phyloP scores from a whole-genome alignment of 805 yeast genomes.

The Metschnikowia lachancei region DNA sequence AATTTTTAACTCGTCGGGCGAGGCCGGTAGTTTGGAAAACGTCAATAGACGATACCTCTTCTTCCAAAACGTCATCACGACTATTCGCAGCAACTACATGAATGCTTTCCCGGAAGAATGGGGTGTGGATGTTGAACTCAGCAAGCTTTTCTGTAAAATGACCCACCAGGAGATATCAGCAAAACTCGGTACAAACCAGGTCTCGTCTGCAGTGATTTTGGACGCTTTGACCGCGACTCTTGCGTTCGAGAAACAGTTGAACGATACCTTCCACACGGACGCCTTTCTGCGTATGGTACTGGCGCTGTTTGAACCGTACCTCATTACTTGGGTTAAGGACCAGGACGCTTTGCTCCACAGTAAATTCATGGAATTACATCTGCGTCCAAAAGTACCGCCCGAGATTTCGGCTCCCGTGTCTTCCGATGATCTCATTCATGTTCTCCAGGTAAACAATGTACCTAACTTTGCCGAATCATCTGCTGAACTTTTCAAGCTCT shows the following conservation, averaged over 20 bases:
- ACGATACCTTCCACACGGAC: constrained; percentile 54
- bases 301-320: constrained; percentile 77
- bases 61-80: constrained; percentile 66
- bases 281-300: constrained; percentile 50
- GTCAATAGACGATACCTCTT: constrained; percentile 76
- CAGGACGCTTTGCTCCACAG: constrained; percentile 66
- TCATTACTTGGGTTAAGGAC: constrained; percentile 80
- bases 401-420: constrained; percentile 21
- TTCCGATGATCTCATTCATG: constrained; percentile 24
- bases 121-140: constrained; percentile 63
- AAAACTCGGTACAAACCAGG: constrained; percentile 42
- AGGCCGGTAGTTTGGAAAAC: constrained; percentile 93
- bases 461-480: constrained; percentile 80
- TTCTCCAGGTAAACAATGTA: constrained; percentile 44
- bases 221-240: constrained; percentile 70
- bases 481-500: constrained; percentile 78
- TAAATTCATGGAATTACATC: constrained; percentile 63
- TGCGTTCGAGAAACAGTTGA: constrained; percentile 77
- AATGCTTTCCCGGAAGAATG: constrained; percentile 66
- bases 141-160: constrained; percentile 59
- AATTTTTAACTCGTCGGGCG: constrained; percentile 78
- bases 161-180: constrained; percentile 66
- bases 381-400: constrained; percentile 52
- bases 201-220: constrained; percentile 64
- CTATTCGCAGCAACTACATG: constrained; percentile 51